Conservation (phyloP, 2,329 filamentous ascomycete species). For the Metarhizium anisopliae region DNA sequence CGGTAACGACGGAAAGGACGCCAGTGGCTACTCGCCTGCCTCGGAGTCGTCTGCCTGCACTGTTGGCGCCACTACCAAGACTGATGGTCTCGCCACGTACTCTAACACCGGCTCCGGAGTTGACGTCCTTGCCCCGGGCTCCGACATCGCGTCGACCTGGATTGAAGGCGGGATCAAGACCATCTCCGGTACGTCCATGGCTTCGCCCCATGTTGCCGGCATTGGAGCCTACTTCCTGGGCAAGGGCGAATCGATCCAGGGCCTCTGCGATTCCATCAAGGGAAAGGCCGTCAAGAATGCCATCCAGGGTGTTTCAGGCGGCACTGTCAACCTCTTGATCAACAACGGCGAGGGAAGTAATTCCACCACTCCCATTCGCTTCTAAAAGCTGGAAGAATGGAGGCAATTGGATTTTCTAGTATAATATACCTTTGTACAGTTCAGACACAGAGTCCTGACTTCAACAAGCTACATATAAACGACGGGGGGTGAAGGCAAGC, state of each 20-base stretch:
- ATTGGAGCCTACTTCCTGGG: slow-evolving; percentile 35
- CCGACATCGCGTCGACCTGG: slow-evolving; percentile 35
- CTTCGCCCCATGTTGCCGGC: slow-evolving; percentile 29
- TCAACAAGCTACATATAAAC: too few species aligned
- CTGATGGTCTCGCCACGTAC: slow-evolving; percentile 31
- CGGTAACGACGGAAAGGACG: slow-evolving; percentile 38
- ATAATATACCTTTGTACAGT: too few species aligned
- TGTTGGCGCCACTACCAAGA: slow-evolving; percentile 33
- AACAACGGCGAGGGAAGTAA: slow-evolving; percentile 36
- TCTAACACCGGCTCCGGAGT: slow-evolving; percentile 41
- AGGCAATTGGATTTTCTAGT: too few species aligned
- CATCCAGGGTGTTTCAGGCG: slow-evolving; percentile 29
- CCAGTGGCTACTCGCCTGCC: slow-evolving; percentile 35
- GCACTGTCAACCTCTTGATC: slow-evolving; percentile 43
- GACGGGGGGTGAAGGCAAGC: too few species aligned
- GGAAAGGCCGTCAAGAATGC: slow-evolving; percentile 30
- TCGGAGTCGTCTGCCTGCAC: slow-evolving; percentile 36
- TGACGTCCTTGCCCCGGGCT: slow-evolving; percentile 42
- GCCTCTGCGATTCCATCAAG: slow-evolving; percentile 37
- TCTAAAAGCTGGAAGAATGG: too few species aligned
- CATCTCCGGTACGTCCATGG: slow-evolving; percentile 35
- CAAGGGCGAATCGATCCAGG: slow-evolving; percentile 32
- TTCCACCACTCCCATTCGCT: too few species aligned
- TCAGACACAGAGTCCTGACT: too few species aligned
- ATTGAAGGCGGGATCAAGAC: slow-evolving; percentile 26